phyloP scores from a whole-genome alignment of 2,329 filamentous ascomycete genomes.

The Aureobasidium sp. region DNA sequence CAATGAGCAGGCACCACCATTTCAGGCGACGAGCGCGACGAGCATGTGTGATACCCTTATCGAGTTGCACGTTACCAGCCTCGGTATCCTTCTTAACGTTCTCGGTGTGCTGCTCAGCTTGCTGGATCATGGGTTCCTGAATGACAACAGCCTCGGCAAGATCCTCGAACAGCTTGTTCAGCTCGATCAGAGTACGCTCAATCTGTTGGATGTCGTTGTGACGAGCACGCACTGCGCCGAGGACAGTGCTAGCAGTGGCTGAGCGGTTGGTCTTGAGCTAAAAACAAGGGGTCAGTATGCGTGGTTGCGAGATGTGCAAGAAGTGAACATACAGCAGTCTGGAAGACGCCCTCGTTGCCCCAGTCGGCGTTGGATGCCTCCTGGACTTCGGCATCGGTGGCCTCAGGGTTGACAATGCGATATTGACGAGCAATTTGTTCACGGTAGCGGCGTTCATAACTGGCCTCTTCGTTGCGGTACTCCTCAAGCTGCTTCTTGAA shows the following conservation, averaged over 20 bases:
- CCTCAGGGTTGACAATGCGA: conserved; percentile 73
- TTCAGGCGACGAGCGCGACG: conserved; percentile 66
- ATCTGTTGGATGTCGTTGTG: conserved; percentile 80
- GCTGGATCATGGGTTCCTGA: conserved; percentile 58
- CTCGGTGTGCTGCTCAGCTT: conserved; percentile 59
- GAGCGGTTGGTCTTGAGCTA: conserved; percentile 69
- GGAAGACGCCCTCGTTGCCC: conserved; percentile 74
- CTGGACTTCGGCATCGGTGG: conserved; percentile 64
- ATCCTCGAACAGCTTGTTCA: conserved; percentile 64
- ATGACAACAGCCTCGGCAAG: conserved; percentile 67
- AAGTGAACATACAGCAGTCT: conserved; percentile 60
- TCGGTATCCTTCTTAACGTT: conserved; percentile 61
- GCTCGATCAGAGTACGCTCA: conserved; percentile 65
- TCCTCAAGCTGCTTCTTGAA: conserved; percentile 66
- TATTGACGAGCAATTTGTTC: conserved; percentile 77
- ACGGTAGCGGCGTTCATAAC: conserved; percentile 64
- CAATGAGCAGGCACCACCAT: conserved; percentile 67
- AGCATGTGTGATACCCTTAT: conserved; percentile 60
- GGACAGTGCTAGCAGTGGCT: conserved; percentile 64
- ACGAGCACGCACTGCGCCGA: conserved; percentile 71
- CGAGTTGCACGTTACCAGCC: conserved; percentile 62
- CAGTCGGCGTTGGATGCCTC: conserved; percentile 64
- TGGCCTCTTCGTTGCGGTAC: conserved; percentile 64
- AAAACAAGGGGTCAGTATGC: conserved; percentile 12
- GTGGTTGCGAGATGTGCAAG: neutral